phyloP scores from a whole-genome alignment of 768 basidiomycete genomes.

The Auricularia heimuer region DNA sequence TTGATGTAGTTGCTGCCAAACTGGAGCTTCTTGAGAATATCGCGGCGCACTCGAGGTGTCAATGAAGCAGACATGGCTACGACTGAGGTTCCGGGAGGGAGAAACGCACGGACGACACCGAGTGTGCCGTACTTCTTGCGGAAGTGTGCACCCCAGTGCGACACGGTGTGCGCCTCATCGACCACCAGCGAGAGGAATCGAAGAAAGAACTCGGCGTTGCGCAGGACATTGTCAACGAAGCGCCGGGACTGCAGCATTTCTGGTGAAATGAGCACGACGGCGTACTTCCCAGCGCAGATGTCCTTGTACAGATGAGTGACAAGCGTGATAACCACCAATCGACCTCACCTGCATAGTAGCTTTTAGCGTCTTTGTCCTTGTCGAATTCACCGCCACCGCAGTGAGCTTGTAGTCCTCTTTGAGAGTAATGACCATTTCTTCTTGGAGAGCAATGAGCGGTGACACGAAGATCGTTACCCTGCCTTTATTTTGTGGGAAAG shows the following conservation, averaged over 20 bases:
- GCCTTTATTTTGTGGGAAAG: conserved; percentile 16
- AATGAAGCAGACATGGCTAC: background rate
- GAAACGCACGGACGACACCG: background rate
- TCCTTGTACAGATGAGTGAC: conserved; percentile 8
- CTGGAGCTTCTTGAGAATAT: background rate
- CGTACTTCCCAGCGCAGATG: conserved; percentile 16
- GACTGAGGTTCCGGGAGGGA: background rate
- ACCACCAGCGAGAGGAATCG: background rate
- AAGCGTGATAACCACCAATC: conserved; percentile 7
- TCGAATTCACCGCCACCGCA: conserved; percentile 25
- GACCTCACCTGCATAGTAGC: conserved; percentile 18
- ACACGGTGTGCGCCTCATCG: background rate
- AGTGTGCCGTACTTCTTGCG: background rate
- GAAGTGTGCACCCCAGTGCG: background rate
- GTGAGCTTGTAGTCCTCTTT: conserved; percentile 20
- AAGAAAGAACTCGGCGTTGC: conserved; percentile 12
- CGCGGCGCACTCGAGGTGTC: background rate
- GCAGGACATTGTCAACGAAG: conserved; percentile 17
- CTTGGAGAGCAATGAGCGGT: conserved; percentile 30
- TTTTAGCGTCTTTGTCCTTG: conserved; percentile 20
- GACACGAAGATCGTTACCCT: conserved; percentile 29
- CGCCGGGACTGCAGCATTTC: conserved; percentile 20
- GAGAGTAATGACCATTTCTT: conserved; percentile 29
- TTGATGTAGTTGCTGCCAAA: background rate
- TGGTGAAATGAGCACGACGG: conserved; percentile 19